Percentiles rank a stretch among this genome's conserved stretches.
Conservation (phyloP, 257 asterid species). For the Cinchona pubescens region DNA sequence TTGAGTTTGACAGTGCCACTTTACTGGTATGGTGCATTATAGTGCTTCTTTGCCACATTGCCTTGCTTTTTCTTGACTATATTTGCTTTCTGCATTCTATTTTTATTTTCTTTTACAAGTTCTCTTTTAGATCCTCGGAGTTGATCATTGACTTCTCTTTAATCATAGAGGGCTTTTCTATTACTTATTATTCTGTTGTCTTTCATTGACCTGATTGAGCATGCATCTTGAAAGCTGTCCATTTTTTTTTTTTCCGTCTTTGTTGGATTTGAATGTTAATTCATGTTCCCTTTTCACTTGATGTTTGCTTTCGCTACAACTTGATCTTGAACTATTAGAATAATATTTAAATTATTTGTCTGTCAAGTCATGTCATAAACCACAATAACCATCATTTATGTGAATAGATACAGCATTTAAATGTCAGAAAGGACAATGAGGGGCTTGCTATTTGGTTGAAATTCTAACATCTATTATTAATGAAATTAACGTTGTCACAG, state of each 20-base stretch:
- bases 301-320: not conserved
- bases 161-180: not conserved
- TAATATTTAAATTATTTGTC: not conserved
- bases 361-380: not conserved
- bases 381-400: not conserved
- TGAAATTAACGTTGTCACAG: not conserved
- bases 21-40: not conserved
- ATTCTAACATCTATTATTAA: not conserved
- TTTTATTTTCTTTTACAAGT: not conserved
- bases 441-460: not conserved
- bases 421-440: not conserved
- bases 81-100: not conserved
- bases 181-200: not conserved
- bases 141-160: not conserved
- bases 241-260: no score
- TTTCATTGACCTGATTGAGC: not conserved
- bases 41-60: not conserved
- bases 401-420: no score
- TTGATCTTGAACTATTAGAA: not conserved
- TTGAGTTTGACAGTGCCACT: not conserved
- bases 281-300: not conserved
- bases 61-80: not conserved
- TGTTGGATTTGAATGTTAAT: not conserved
- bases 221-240: not conserved
- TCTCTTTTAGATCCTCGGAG: not conserved